Percentiles rank a stretch among this genome's conserved stretches.
phyloP scores from a whole-genome alignment of 2,329 filamentous ascomycete genomes.

The Apiospora malaysiana region DNA sequence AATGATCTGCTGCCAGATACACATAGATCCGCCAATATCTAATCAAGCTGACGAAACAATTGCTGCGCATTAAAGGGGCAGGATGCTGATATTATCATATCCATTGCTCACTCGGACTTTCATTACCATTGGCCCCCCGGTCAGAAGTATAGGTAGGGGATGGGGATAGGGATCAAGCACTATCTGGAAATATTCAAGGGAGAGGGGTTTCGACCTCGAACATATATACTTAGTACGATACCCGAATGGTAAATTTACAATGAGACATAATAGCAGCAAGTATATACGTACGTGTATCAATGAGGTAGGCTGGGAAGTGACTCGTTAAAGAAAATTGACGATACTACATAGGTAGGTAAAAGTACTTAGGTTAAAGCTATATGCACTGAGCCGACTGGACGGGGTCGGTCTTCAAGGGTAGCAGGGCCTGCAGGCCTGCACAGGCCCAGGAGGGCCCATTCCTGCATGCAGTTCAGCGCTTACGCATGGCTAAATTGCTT shows the following conservation, averaged over 20 bases:
- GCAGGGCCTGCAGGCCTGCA: neutral
- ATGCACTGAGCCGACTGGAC: neutral
- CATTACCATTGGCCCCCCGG: neutral
- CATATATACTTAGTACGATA: too few relatives aligned
- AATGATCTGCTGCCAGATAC: neutral
- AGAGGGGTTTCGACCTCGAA: neutral
- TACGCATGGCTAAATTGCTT: slow-evolving; percentile 18
- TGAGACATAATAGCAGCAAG: neutral
- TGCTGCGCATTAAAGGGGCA: slow-evolving; percentile 12
- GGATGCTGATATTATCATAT: neutral
- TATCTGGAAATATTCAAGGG: neutral
- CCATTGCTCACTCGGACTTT: slow-evolving; percentile 9
- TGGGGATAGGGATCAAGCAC: neutral
- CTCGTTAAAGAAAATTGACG: neutral
- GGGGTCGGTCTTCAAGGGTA: neutral
- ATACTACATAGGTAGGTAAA: neutral
- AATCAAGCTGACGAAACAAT: neutral
- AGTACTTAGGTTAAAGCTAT: neutral
- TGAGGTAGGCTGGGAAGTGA: too few relatives aligned
- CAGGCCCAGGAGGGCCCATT: neutral
- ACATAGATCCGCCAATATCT: neutral
- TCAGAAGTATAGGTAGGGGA: neutral
- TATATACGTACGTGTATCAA: too few relatives aligned
- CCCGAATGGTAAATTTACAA: too few relatives aligned
- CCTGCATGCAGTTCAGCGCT: slow-evolving; percentile 17